Conservation (phyloP, 495 filamentous ascomycete genomes). For the Hypoxylon crocopeplum region DNA sequence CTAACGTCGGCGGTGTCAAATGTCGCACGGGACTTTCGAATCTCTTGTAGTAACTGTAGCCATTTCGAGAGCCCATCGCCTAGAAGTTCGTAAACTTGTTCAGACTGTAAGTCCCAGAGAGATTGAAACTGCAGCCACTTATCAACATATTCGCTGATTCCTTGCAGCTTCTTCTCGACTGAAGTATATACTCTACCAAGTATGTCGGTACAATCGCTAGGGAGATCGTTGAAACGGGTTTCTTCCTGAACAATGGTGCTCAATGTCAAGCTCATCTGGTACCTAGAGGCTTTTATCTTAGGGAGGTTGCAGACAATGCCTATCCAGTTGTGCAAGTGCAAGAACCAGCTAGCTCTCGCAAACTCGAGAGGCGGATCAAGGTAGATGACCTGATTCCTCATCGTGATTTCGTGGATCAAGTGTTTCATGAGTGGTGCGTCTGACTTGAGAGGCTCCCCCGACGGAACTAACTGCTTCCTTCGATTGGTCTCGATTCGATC, state of each 20-base stretch:
- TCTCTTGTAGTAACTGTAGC: conserved; percentile 93
- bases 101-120: conserved; percentile 94
- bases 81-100: conserved; percentile 88
- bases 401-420: conserved; percentile 88
- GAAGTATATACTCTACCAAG: conserved; percentile 79
- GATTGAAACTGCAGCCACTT: conserved; percentile 99
- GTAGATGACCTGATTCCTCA: conserved; percentile 95
- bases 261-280: conserved; percentile 78
- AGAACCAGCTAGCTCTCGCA: conserved; percentile 92
- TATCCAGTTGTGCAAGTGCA: conserved; percentile 90
- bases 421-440: conserved; percentile 66
- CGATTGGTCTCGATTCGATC: conserved; percentile 48
- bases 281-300: conserved; percentile 92
- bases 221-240: conserved; percentile 84
- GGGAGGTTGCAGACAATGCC: conserved; percentile 89
- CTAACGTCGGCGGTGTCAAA: conserved; percentile 96
- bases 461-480: conserved; percentile 50
- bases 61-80: conserved; percentile 91
- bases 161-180: conserved; percentile 77
- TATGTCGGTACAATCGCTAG: conserved; percentile 75
- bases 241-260: conserved; percentile 68
- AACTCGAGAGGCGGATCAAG: conserved; percentile 91
- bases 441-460: conserved; percentile 44
- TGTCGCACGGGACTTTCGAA: conserved; percentile 87
- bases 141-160: conserved; percentile 83